Conservation (phyloP, 1,139 yeast species). For the Debaryomycetaceae sp. region DNA sequence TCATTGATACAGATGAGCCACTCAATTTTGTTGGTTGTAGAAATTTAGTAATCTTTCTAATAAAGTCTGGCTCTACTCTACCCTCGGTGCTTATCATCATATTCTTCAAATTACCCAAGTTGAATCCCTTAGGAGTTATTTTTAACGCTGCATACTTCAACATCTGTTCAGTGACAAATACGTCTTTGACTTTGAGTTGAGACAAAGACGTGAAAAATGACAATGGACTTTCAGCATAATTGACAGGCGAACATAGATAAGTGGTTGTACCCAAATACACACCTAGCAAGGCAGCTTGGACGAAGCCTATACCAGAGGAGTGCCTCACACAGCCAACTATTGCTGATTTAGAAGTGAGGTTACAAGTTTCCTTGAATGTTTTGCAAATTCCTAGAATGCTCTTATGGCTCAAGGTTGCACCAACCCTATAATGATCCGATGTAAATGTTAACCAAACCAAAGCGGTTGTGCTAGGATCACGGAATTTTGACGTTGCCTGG, state of each 20-base stretch:
- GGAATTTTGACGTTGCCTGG: constrained; percentile 41
- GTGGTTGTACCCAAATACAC: constrained; percentile 86
- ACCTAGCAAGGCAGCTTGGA: constrained; percentile 79
- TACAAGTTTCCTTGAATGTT: constrained; percentile 88
- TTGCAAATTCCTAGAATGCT: constrained; percentile 77
- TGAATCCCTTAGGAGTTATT: constrained; percentile 63
- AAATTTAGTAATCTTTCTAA: constrained; percentile 57
- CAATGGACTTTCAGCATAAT: constrained; percentile 72
- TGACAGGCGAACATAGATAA: constrained; percentile 72
- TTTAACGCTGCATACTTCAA: constrained; percentile 67
- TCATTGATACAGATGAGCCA: constrained; percentile 68
- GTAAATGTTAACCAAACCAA: constrained; percentile 68
- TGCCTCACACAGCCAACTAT: constrained; percentile 87
- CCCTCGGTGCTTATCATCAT: constrained; percentile 79
- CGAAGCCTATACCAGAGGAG: constrained; percentile 80
- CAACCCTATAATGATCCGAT: constrained; percentile 68
- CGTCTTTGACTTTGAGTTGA: constrained; percentile 78
- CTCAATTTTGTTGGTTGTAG: constrained; percentile 67
- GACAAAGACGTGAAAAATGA: constrained; percentile 71
- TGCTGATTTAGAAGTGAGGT: constrained; percentile 67
- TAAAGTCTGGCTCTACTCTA: constrained; percentile 64
- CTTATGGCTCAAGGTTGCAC: constrained; percentile 61
- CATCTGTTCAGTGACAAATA: constrained; percentile 84
- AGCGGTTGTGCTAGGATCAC: constrained; percentile 45
- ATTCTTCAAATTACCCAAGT: constrained; percentile 66